phyloP scores from a whole-genome alignment of 495 filamentous ascomycete species.

The Penicillium ochrochloron region DNA sequence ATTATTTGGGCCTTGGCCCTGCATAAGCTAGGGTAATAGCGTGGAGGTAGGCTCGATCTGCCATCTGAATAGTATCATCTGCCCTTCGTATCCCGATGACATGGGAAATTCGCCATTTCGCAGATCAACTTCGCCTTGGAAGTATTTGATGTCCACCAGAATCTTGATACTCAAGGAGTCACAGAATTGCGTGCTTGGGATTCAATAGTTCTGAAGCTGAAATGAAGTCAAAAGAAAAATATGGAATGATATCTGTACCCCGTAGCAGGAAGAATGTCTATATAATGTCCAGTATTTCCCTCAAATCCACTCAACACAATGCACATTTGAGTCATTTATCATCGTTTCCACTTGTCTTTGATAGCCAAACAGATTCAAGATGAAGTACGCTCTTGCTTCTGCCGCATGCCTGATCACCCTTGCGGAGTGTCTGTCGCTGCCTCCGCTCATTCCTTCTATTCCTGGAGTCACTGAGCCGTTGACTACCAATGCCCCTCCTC shows the following conservation, averaged over 20 bases:
- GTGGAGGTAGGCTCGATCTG: not conserved
- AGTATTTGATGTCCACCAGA: slow-evolving; percentile 14
- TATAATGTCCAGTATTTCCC: slow-evolving; percentile 32
- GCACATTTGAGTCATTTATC: slow-evolving; percentile 5
- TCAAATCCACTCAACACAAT: slow-evolving; percentile 36
- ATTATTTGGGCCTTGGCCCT: slow-evolving; percentile 17
- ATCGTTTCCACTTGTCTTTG: not conserved
- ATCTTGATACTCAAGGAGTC: not conserved
- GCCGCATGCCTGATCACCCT: slow-evolving; percentile 27
- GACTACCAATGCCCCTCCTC: slow-evolving; percentile 51
- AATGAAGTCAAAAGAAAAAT: not conserved
- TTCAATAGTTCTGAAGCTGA: not conserved
- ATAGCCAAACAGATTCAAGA: slow-evolving; percentile 15
- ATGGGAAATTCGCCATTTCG: slow-evolving; percentile 20
- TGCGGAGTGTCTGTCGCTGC: slow-evolving; percentile 42
- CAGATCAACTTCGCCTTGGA: slow-evolving; percentile 22
- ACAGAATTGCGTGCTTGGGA: slow-evolving; percentile 25
- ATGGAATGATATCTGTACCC: not conserved
- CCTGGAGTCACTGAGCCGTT: slow-evolving; percentile 63
- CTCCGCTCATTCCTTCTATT: slow-evolving; percentile 61
- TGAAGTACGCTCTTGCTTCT: slow-evolving; percentile 31
- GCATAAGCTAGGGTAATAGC: not conserved
- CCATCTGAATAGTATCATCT: not conserved
- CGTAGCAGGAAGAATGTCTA: slow-evolving; percentile 12
- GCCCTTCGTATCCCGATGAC: slow-evolving; percentile 1